A percentile compares a stretch with the other conserved stretches of the same genome.
Evolutionary conservation across 768 basidiomycete genomes (phyloP).

Genomic region (Grammothele lineata): DNA sequence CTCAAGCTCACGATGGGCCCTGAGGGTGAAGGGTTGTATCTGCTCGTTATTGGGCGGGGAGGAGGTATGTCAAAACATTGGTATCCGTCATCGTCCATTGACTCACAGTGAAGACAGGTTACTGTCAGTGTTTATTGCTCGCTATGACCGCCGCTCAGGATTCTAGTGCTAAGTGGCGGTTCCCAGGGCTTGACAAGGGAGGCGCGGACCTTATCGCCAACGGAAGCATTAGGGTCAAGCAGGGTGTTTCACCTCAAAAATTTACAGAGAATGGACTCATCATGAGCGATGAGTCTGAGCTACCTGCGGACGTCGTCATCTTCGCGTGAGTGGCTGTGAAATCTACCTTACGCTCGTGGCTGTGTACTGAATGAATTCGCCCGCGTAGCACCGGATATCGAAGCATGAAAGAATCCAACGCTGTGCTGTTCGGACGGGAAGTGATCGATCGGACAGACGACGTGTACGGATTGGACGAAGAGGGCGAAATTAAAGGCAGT

Average conservation of each 20-base stretch:
- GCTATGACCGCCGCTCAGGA: background rate
- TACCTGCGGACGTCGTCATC: conserved; percentile 24
- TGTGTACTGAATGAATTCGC: no score
- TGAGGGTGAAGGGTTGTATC: conserved; percentile 32
- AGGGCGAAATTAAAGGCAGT: conserved; percentile 35
- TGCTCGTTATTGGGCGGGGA: conserved; percentile 25
- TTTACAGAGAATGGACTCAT: conserved; percentile 25
- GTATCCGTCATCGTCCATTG: conserved; percentile 3
- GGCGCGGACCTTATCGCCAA: conserved; percentile 40
- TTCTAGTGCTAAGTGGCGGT: background rate
- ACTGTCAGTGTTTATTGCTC: background rate
- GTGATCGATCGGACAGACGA: conserved; percentile 28
- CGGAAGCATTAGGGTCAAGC: conserved; percentile 48
- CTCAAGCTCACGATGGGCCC: conserved; percentile 36
- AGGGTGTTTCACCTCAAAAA: conserved; percentile 24
- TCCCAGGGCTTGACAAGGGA: conserved; percentile 26
- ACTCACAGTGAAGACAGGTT: background rate
- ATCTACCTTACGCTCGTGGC: no score
- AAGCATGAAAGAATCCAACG: conserved; percentile 28
- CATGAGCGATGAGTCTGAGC: conserved; percentile 20
- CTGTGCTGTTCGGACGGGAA: conserved; percentile 32
- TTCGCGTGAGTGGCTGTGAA: conserved; percentile 27
- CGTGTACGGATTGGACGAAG: conserved; percentile 39
- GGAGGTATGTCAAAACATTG: conserved; percentile 24
- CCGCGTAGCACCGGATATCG: conserved; percentile 30